A percentile compares a stretch with the other conserved stretches of the same genome.
phyloP scores from a whole-genome alignment of 2,329 filamentous ascomycete species.

The Paramyrothecium roridum region DNA sequence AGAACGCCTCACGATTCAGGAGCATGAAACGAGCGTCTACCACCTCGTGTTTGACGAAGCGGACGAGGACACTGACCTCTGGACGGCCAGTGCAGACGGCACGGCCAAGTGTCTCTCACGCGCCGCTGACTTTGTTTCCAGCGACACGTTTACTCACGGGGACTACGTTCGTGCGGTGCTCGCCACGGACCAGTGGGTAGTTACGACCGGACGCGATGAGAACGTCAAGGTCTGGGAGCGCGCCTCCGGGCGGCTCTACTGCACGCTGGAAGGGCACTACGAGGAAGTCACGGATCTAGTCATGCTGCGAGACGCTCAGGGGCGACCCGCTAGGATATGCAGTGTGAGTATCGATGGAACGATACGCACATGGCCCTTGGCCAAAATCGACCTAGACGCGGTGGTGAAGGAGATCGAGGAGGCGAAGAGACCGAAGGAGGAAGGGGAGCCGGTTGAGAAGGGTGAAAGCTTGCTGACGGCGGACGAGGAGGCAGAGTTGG shows the following conservation, averaged over 20 bases:
- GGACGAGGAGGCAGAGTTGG: constrained; percentile 90
- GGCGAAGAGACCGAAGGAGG: constrained; percentile 49
- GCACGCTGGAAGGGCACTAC: constrained; percentile 78
- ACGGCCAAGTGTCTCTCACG: constrained; percentile 77
- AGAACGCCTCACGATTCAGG: constrained; percentile 56
- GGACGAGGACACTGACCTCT: constrained; percentile 68
- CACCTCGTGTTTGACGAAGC: constrained; percentile 67
- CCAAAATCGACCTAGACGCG: constrained; percentile 52
- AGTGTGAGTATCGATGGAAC: constrained; percentile 92
- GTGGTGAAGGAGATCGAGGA: constrained; percentile 42
- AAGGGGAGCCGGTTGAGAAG: constrained; percentile 35
- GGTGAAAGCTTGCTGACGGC: constrained; percentile 63
- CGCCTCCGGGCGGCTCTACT: constrained; percentile 67
- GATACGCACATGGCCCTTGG: constrained; percentile 77
- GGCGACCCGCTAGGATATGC: constrained; percentile 50
- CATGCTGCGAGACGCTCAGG: constrained; percentile 45
- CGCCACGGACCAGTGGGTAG: constrained; percentile 71
- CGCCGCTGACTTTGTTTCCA: constrained; percentile 63
- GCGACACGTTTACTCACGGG: constrained; percentile 74
- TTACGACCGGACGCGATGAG: constrained; percentile 89
- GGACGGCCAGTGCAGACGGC: constrained; percentile 92
- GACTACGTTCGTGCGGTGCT: constrained; percentile 87
- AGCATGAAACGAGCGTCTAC: constrained; percentile 91
- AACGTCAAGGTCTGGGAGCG: constrained; percentile 87
- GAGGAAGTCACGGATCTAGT: constrained; percentile 87